Conservation (phyloP, 202 grass and related monocot genomes). For the Setaria viridis region DNA sequence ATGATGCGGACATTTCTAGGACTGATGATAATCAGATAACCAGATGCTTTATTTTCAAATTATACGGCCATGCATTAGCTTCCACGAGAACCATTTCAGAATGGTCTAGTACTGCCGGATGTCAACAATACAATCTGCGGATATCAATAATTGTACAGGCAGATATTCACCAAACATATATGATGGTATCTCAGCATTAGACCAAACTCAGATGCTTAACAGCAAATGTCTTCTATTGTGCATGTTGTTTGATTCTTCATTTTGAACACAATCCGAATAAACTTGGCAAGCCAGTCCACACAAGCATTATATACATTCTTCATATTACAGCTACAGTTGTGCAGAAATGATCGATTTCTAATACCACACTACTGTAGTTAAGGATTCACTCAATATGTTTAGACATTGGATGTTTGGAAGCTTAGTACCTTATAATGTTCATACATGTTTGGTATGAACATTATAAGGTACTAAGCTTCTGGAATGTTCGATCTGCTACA, state of each 20-base stretch:
- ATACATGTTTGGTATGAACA: too few relatives aligned
- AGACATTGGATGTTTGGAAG: neutral
- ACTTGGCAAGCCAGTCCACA: neutral
- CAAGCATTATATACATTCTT: neutral
- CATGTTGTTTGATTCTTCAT: too few relatives aligned
- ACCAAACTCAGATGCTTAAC: too few relatives aligned
- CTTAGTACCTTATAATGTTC: neutral
- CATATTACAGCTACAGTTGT: neutral
- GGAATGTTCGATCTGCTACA: neutral
- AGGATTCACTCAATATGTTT: neutral
- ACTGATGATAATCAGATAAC: conserved; percentile 15
- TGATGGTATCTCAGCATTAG: too few relatives aligned
- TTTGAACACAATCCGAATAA: neutral
- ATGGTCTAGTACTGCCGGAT: neutral
- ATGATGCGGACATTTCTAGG: neutral
- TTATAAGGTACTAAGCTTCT: too few relatives aligned
- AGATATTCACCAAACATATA: too few relatives aligned
- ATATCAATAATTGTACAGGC: conserved; percentile 5
- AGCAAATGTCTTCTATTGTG: too few relatives aligned
- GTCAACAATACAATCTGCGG: neutral
- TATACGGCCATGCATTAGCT: neutral
- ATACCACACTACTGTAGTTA: neutral
- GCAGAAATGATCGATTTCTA: neutral
- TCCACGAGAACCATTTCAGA: neutral
- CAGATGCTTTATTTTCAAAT: conserved; percentile 34